Conservation (phyloP, 2,329 filamentous ascomycete genomes). For the Catunica adiposa region DNA sequence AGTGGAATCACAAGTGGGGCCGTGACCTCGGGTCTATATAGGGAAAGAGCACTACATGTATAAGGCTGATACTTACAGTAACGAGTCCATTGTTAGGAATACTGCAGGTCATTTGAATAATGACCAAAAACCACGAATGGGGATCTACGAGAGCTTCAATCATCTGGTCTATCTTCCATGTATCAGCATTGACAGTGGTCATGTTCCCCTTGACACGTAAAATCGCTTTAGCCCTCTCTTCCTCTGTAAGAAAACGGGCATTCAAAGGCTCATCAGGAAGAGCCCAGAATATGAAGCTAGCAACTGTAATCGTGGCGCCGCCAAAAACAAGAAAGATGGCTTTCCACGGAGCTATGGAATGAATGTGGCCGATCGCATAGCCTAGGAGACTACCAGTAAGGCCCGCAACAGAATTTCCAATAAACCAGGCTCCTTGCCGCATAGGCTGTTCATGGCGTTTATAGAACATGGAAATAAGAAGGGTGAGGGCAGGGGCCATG, state of each 20-base stretch:
- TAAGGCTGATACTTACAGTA: constrained; percentile 15
- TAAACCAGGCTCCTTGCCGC: constrained; percentile 19
- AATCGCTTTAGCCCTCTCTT: constrained; percentile 20
- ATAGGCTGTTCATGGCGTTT: constrained; percentile 18
- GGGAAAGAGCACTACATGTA: background rate
- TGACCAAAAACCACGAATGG: constrained; percentile 19
- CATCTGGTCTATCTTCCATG: constrained; percentile 19
- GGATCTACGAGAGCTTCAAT: constrained; percentile 19
- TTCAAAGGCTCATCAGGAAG: constrained; percentile 35
- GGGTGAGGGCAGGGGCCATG: constrained; percentile 12
- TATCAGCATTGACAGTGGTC: constrained; percentile 19
- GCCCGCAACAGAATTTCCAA: constrained; percentile 18
- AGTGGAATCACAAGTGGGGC: background rate
- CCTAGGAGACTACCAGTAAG: constrained; percentile 17
- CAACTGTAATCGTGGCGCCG: constrained; percentile 36
- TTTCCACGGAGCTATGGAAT: constrained; percentile 33
- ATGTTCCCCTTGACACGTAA: constrained; percentile 19
- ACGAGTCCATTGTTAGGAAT: constrained; percentile 21
- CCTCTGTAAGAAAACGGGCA: constrained; percentile 17
- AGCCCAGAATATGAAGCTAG: constrained; percentile 34
- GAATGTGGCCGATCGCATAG: constrained; percentile 18
- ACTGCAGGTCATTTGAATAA: constrained; percentile 17
- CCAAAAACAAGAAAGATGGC: constrained; percentile 44
- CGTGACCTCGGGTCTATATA: background rate
- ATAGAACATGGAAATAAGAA: constrained; percentile 18